Conservation (phyloP, 306 rosid genomes). For the Vigna unguiculata region DNA sequence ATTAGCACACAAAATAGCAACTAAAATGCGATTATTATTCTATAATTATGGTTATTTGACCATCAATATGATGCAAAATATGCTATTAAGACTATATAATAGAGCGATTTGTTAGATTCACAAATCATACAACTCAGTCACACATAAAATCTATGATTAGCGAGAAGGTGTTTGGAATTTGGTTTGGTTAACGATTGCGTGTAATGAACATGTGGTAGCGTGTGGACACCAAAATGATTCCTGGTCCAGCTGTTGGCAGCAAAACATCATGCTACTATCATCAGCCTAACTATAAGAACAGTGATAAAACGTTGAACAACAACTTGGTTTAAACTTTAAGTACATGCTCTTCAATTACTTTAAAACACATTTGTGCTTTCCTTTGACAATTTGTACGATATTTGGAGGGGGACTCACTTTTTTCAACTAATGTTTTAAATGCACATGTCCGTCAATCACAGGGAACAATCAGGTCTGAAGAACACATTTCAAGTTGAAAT, state of each 20-base stretch:
- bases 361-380: neutral
- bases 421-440: conserved; percentile 6
- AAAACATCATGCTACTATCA: neutral
- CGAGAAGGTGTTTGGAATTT: neutral
- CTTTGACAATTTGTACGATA: neutral
- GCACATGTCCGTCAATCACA: neutral
- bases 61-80: neutral
- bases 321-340: neutral
- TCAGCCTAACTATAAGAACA: conserved; percentile 12
- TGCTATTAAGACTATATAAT: too few species aligned
- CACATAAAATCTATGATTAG: too few species aligned
- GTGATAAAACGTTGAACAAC: conserved; percentile 9
- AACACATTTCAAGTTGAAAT: conserved; percentile 37
- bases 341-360: neutral
- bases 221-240: conserved; percentile 6
- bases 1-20: neutral
- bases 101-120: neutral
- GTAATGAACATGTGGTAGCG: conserved; percentile 17
- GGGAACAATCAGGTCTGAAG: neutral
- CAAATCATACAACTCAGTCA: neutral
- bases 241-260: conserved; percentile 42
- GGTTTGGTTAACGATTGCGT: neutral
- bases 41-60: neutral
- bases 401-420: neutral
- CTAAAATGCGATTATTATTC: neutral